Base-by-base conservation (phyloP, 495 filamentous ascomycete genomes). In the Poronia punctata region DNA sequence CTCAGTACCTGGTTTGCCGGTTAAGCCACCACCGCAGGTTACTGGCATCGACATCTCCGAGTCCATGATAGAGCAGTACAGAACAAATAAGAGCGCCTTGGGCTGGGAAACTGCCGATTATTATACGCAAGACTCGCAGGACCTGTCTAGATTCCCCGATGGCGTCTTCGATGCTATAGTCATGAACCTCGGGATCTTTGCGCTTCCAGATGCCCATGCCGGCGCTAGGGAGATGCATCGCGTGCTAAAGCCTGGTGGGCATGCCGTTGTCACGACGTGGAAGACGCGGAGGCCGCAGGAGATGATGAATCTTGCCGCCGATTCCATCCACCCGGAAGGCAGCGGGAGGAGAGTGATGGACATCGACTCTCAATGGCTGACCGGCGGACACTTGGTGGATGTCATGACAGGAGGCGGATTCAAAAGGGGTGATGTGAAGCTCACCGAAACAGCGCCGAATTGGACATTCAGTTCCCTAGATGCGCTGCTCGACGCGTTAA, bases 181-280 rank as follows among this genome's bases (percentile, higher is more conserved):
- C 3, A 53, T 50, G 53, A 48, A 34, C 27, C 29, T 58, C 8
- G 49, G 51, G n/a, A 52, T 59, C 15, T 62, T 60, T 26, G 18
- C 42, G 4, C 40, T 53, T 14, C 17, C 15, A 7, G 39, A 57
- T 29, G 52, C 52, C 8, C 28, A 42, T 0, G 42, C 35, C 7
- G 59, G 43, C 16, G 48, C 45, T 3, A 29, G 46, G 14, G 48
- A 61, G 39, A 66, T 60, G 27, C 35, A 49, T 19, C 58, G 58
- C 29, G 57, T 53, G 3, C 50, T 68, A 2, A 61, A 61, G 16
- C 50, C 53, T 10, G 51, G 50, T 3, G 60, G 60, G 4, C 39
- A 56, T 5, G 53, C 50, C 0, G 50, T 56, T 2, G 29, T 61
- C 0, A 66, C 59, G 12, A 56, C 56, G 2, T 66, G 52, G 59